Base-by-base conservation (phyloP, 768 basidiomycete genomes). In the Pleurotus cornucopiae region DNA sequence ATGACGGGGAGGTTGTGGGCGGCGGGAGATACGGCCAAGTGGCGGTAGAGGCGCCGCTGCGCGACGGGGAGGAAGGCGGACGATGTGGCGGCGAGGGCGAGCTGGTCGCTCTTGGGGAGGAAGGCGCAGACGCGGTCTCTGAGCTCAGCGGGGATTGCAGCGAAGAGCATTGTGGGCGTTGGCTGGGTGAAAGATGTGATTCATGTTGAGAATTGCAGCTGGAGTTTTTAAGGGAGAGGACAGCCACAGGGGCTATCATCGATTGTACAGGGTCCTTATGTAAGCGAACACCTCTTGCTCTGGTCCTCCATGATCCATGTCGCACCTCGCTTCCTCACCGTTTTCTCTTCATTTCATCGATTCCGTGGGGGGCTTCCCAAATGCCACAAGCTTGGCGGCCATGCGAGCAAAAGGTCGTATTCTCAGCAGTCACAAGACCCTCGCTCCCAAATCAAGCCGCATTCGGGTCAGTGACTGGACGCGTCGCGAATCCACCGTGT, bases 1-100 rank as follows among this genome's bases (percentile, higher is more conserved):
- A 88, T 70, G 65, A 82, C 71, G 60, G 67, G 51, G 57, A 82
- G 74, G 60, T 81, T 82, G 61, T 67, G 71, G 3, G 75, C 69
- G 58, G 68, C 62, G 5, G 73, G 62, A 26, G 82, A 76, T 53
- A 83, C 60, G 49, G 71, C 65, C 60, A 90, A 62, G 63, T 80
- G 68, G 54, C 84, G 77, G 68, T 87, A 91, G 68, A 91, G 84
- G 37, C 75, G 66, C 57, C 82, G 81, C 57, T 81, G 82, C 0
- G 84, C 85, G 61, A 82, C 67, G 54, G 71, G 71, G 58, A 72
- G 70, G 63, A 86, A 62, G 34, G 65, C 59, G 12, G 76, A 65
- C 59, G 60, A 69, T 5, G 81, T 72, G 16, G 65, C 69, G 1
- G 86, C 75, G 60, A 87, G 73, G 9, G 76, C 66, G 47, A 74